Base-by-base conservation (phyloP, 164 flowering plant species). In the Vitis labrusca region DNA sequence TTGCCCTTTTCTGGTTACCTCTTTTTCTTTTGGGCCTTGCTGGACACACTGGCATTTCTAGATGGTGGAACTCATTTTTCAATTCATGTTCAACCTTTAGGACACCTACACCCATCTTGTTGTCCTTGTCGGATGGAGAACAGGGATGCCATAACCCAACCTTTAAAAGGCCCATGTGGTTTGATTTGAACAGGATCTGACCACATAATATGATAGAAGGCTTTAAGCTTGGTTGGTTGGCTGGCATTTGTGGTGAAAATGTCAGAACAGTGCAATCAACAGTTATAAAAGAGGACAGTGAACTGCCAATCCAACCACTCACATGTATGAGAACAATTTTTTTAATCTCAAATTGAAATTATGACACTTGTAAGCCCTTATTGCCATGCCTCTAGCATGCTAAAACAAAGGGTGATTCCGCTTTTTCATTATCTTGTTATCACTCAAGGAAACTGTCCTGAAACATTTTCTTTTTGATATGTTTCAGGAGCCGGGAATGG, bases 401-500 rank as follows among this genome's bases (percentile, higher is more conserved):
- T 32, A 32, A 32, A 32, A 32, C 44, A 32, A 0, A 32, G 44
- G 3, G 5, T 32, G 44, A 32, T 32, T 32, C 44, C 2, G 59
- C 59, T 17, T 56, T 23, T 16, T 56, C 9, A 6, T 56, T 56
- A 17, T 52, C n/a, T 14, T 13, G n/a, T 52, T 12, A 52, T 52
- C 55, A 52, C 9, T 32, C 13, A 30, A 4, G 64, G 13, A 14
- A 61, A n/a, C 16, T 32, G 64, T 8, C n/a, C n/a, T 61, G 13
- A 6, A 13, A 17, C 23, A 1, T 14, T 57, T 58, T 58, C 7
- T 63, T 12, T 44, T 11, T 47, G 13, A 19, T 50, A n/a, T 64
- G 23, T 9, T 67, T 65, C 85, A 96, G 99, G 97, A 91, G 85
- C n/a, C 80, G 80, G 48, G 98, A 93, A 68, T 96, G 99, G 98